A percentile compares a stretch with the other conserved stretches of the same genome.
Conservation (phyloP, 192 early-diverging fungal species). For the Geranomyces michiganensis region DNA sequence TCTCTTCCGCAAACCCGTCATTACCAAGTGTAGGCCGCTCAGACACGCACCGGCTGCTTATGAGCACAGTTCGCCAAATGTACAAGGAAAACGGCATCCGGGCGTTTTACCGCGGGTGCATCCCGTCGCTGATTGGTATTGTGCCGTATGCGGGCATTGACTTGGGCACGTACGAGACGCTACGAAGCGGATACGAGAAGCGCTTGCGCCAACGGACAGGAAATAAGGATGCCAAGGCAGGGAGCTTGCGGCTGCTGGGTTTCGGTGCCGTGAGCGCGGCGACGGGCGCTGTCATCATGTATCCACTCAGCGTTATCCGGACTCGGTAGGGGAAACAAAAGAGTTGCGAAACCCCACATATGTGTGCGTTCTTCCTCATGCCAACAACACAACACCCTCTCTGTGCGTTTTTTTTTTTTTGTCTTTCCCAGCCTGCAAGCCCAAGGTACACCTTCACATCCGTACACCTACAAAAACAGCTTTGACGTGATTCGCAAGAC, state of each 20-base stretch:
- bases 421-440: slow-evolving; percentile 66
- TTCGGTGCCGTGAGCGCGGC: slow-evolving; percentile 71
- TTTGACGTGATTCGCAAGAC: slow-evolving; percentile 68
- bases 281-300: slow-evolving; percentile 69
- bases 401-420: not conserved
- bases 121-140: slow-evolving; percentile 68
- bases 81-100: slow-evolving; percentile 62
- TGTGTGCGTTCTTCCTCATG: not conserved
- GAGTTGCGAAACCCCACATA: no score
- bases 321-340: slow-evolving; percentile 67
- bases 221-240: slow-evolving; percentile 23
- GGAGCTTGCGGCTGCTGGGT: slow-evolving; percentile 52
- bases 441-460: slow-evolving; percentile 76
- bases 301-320: slow-evolving; percentile 72
- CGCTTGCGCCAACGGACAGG: slow-evolving; percentile 36
- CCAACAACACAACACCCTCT: not conserved
- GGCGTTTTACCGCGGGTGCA: slow-evolving; percentile 67
- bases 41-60: slow-evolving; percentile 31
- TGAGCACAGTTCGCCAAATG: slow-evolving; percentile 61
- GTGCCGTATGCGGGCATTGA: slow-evolving; percentile 79
- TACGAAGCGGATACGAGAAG: slow-evolving; percentile 63
- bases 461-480: slow-evolving; percentile 63
- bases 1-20: not conserved
- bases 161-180: slow-evolving; percentile 72
- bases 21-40: not conserved